Conservation (phyloP, 2,329 filamentous ascomycete genomes). For the Aspergillus hortae region DNA sequence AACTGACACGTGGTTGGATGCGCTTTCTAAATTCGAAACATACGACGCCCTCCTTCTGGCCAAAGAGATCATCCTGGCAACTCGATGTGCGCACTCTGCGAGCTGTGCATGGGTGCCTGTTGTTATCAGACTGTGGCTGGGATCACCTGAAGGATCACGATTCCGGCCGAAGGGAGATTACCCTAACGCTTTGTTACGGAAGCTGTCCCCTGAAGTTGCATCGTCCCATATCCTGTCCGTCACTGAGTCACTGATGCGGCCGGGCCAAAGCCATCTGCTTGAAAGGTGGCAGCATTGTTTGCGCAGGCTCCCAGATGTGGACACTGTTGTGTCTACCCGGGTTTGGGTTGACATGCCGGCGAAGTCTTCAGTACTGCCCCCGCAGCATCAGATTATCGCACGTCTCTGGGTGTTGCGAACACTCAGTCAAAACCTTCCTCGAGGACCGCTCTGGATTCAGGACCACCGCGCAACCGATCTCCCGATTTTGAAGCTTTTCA, state of each 20-base stretch:
- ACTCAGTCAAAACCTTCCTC: conserved; percentile 20
- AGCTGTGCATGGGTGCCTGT: conserved; percentile 20
- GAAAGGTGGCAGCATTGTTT: conserved; percentile 30
- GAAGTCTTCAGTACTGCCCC: conserved; percentile 4
- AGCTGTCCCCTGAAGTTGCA: conserved; percentile 22
- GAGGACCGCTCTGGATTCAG: conserved; percentile 18
- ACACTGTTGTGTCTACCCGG: conserved; percentile 19
- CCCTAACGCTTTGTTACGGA: conserved; percentile 18
- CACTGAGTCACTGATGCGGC: conserved; percentile 29
- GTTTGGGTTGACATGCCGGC: conserved; percentile 22
- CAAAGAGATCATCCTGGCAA: conserved; percentile 28
- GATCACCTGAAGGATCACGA: conserved; percentile 6
- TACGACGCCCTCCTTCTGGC: conserved; percentile 20
- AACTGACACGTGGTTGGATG: conserved; percentile 30
- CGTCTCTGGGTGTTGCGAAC: conserved; percentile 32
- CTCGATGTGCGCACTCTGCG: conserved; percentile 15
- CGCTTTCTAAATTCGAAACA: conserved; percentile 18
- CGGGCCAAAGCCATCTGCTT: conserved; percentile 20
- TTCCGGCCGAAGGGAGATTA: conserved; percentile 9
- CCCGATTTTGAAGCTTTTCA: conserved; percentile 22
- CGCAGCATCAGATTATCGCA: conserved; percentile 27
- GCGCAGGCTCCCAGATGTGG: conserved; percentile 15
- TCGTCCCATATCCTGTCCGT: conserved; percentile 28
- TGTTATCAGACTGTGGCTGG: conserved; percentile 27
- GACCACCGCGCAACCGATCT: conserved; percentile 17